These are phyloP conservation scores for Gyrodon lividus DNA, from an alignment of 768 basidiomycete species.

Conservation along the genomic window DNA sequence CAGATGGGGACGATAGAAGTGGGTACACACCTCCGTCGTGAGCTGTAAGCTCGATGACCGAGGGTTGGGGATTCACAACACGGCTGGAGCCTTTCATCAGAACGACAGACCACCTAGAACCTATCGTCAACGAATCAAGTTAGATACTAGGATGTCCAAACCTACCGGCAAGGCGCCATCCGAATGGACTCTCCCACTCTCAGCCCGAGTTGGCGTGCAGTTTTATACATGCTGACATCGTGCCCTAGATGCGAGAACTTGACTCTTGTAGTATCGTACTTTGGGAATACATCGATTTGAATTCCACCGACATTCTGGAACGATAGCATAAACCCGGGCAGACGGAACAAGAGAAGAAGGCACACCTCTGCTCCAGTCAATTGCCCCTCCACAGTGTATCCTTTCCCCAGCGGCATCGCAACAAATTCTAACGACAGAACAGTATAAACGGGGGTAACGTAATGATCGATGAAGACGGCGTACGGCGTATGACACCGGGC, in stretches of 20 bases:
- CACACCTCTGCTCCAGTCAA: not conserved
- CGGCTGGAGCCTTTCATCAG: too few relatives aligned
- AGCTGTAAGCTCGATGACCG: not conserved
- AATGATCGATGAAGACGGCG: not conserved
- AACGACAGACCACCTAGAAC: too few relatives aligned
- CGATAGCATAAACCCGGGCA: not conserved
- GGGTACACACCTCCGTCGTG: not conserved
- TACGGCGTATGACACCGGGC: slow-evolving; percentile 14
- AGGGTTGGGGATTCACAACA: not conserved
- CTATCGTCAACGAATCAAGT: not conserved
- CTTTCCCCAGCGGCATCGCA: slow-evolving; percentile 24
- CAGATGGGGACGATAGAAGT: not conserved
- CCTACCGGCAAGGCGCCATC: not conserved
- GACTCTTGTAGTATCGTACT: not conserved
- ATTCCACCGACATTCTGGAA: slow-evolving; percentile 10
- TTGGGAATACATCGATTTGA: slow-evolving; percentile 3
- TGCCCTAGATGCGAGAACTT: not conserved
- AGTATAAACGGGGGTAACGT: not conserved
- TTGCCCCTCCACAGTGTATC: slow-evolving; percentile 25
- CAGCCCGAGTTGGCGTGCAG: slow-evolving; percentile 3
- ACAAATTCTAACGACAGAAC: slow-evolving; percentile 7
- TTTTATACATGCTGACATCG: not conserved
- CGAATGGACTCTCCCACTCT: not conserved
- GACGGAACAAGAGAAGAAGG: not conserved
- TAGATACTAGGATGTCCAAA: not conserved